Evolutionary conservation across 2,329 filamentous ascomycete genomes (phyloP), one percentile per base, ranked within the genome.

Genomic region (Fusarium abutilonis): DNA sequence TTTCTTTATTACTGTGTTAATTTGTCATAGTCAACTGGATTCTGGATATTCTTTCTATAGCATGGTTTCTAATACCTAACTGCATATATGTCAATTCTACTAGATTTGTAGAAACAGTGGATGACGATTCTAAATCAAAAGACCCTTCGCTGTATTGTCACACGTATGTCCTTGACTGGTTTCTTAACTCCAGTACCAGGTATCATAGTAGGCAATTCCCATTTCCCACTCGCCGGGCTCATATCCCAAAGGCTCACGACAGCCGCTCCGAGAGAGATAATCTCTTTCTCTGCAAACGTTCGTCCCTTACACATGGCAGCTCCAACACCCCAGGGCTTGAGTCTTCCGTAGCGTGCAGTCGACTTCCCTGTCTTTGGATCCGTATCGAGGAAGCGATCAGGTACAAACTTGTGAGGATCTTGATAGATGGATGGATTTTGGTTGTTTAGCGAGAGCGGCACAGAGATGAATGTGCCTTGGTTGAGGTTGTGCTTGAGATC

Each of bases 251-350:
- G 56, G 38, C 52, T 65, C 6, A 58, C 5, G 9, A 67, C 39
- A 38, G 63, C 52, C 9, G 63, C 63, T 2, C 49, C 50, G 6
- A 64, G 32, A 10, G 48, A 38, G 14, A 69, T 44, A 4, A 70
- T 60, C 26, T 70, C 64, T 17, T 68, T 70, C 6, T 70, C 68
- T 2, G 68, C 68, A 49, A 70, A 70, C 1, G 66, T 66, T 8
- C 68, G 56, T 1, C 68, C 68, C 46, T 70, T 70, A 21, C 66
- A 70, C 45, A 70, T 66, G 2, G 44, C 60, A 35, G 58, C 26
- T 3, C 68, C 68, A 3, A 54, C 15, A 6, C 68, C 68, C 68
- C 63, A 70, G 0, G 68, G 68, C 21, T 57, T 67, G 7, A 70
- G 35, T 14, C 52, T 58, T 21, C 68, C 64, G 14, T 70, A 70